Evolutionary conservation across 2,329 filamentous ascomycete genomes (phyloP).

Genomic region (Scopulariopsis brevicaulis): DNA sequence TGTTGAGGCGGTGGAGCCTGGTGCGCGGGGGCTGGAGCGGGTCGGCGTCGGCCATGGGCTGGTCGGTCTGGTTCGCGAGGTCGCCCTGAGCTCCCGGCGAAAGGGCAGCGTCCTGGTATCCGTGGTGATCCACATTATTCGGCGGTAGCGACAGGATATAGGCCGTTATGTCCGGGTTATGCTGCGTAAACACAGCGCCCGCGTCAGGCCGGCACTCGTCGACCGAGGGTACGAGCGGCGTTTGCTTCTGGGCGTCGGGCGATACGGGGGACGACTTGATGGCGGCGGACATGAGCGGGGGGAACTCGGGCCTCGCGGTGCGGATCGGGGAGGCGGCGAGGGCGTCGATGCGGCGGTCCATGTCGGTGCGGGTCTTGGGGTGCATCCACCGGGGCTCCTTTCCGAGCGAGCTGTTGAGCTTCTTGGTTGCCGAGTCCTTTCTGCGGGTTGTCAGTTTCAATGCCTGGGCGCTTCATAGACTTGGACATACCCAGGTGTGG

Average conservation of each 20-base stretch:
- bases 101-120: background rate
- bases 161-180: background rate
- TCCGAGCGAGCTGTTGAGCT: conserved; percentile 41
- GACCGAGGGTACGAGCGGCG: background rate
- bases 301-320: conserved; percentile 6
- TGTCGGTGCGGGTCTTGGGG: conserved; percentile 37
- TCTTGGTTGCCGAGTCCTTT: conserved; percentile 48
- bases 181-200: background rate
- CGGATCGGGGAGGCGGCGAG: conserved; percentile 27
- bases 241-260: background rate
- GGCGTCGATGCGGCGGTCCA: conserved; percentile 35
- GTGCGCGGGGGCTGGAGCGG: background rate
- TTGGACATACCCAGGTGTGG: conserved; percentile 32
- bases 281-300: background rate
- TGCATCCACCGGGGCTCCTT: conserved; percentile 48
- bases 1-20: conserved; percentile 9
- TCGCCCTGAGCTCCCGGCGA: background rate
- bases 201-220: background rate
- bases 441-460: conserved; percentile 16
- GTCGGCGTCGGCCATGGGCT: background rate
- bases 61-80: background rate
- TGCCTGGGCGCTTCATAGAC: conserved; percentile 4
- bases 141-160: background rate
- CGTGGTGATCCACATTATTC: background rate
- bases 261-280: background rate